phyloP scores from a whole-genome alignment of 176 grass and related monocot genomes.

The sorghum (Sorghum bicolor) region DNA sequence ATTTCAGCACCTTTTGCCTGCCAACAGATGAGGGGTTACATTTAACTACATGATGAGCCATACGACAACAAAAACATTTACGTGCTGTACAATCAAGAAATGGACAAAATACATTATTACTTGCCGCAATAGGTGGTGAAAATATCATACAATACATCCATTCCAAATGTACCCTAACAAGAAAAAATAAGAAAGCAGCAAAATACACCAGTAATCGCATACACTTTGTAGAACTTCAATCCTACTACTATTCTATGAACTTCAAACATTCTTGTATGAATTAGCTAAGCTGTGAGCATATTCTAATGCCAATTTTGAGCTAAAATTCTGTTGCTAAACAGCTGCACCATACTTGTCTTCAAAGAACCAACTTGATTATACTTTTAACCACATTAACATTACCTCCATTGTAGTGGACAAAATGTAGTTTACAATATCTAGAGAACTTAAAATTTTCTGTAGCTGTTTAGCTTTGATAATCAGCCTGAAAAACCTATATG shows the following conservation, averaged over 20 bases:
- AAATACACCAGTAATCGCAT: background rate
- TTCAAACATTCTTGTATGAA: background rate
- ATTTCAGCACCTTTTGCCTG: conserved; percentile 91
- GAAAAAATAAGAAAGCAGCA: background rate
- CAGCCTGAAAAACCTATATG: background rate
- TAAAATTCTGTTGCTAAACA: background rate
- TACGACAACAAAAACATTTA: background rate
- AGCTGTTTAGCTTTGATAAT: background rate
- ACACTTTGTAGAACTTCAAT: background rate
- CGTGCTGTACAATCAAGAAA: background rate
- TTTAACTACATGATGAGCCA: background rate
- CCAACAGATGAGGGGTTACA: conserved; percentile 23
- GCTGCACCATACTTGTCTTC: background rate
- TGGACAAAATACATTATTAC: background rate
- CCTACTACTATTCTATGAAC: background rate
- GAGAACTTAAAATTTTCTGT: background rate
- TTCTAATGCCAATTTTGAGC: background rate
- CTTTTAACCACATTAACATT: background rate
- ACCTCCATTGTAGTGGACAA: background rate
- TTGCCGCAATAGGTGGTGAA: background rate
- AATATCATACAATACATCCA: background rate
- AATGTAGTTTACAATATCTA: conserved; percentile 4
- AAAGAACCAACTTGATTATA: background rate
- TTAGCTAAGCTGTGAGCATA: background rate
- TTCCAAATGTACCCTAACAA: background rate